phyloP scores from a whole-genome alignment of 768 basidiomycete genomes.

The Chlorophyllum brunneum region DNA sequence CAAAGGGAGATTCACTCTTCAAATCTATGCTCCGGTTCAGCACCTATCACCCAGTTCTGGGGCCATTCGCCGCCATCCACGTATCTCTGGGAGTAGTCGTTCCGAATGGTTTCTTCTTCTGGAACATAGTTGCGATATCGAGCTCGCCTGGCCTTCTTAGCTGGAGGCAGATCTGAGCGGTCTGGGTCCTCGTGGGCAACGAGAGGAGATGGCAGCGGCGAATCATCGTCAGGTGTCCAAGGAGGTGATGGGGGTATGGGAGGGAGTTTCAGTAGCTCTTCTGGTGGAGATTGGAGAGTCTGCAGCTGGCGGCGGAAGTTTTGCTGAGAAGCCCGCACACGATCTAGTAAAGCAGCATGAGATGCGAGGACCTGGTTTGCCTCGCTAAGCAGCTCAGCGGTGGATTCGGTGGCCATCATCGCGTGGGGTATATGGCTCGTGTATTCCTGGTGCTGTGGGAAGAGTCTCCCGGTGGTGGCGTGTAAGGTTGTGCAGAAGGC shows the following conservation, averaged over 20 bases:
- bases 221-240: constrained; percentile 43
- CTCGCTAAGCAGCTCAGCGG: constrained; percentile 49
- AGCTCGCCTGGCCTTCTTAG: constrained; percentile 67
- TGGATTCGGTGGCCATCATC: constrained; percentile 22
- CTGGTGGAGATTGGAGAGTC: constrained; percentile 49
- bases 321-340: constrained; percentile 54
- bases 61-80: constrained; percentile 92
- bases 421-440: too few species aligned
- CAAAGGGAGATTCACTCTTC: constrained; percentile 67
- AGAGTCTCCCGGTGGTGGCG: too few species aligned
- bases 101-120: constrained; percentile 94
- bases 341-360: constrained; percentile 55
- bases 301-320: constrained; percentile 54
- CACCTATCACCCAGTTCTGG: constrained; percentile 89
- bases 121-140: constrained; percentile 82
- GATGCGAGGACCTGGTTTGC: constrained; percentile 63
- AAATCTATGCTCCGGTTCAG: constrained; percentile 83
- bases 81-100: constrained; percentile 90
- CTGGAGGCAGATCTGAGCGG: constrained; percentile 39
- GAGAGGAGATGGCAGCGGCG: constrained; percentile 44
- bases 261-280: constrained; percentile 52
- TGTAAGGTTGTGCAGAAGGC: too few species aligned
- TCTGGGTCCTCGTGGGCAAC: constrained; percentile 29
- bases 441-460: too few species aligned
- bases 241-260: constrained; percentile 54